These are phyloP conservation scores for Hygrophorus pudorinus DNA, from an alignment of 768 basidiomycete genomes.

Conservation along the genomic window DNA sequence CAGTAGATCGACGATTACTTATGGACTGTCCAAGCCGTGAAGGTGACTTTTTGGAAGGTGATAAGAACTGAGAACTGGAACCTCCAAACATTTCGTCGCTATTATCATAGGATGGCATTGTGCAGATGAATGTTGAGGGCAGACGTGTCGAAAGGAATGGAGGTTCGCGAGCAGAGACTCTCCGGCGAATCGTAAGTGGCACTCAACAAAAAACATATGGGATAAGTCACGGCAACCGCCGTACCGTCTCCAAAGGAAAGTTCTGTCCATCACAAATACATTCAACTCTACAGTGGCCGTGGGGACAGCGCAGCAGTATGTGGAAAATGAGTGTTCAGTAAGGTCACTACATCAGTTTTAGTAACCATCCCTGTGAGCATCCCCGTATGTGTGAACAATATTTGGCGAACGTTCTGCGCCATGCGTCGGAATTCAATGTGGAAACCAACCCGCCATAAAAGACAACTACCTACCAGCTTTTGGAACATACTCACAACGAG, in stretches of 20 bases:
- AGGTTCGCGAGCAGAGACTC: too few species aligned
- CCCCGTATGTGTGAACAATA: conserved; percentile 55
- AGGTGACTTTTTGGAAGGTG: conserved; percentile 18
- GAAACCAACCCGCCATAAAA: neutral
- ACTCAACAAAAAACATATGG: too few species aligned
- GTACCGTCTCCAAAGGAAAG: too few species aligned
- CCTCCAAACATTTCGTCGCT: neutral
- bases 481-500: conserved; percentile 68
- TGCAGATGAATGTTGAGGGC: neutral
- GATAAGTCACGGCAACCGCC: too few species aligned
- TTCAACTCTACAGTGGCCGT: neutral
- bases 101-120: conserved; percentile 2
- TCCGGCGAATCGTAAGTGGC: too few species aligned
- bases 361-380: conserved; percentile 57
- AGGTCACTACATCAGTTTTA: conserved; percentile 52
- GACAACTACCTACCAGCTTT: conserved; percentile 38
- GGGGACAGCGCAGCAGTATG: conserved; percentile 31
- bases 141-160: neutral
- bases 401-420: conserved; percentile 53
- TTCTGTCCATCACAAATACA: too few species aligned
- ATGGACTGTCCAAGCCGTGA: conserved; percentile 20
- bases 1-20: conserved; percentile 35
- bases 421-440: conserved; percentile 15
- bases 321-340: conserved; percentile 48
- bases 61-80: neutral